phyloP scores from a whole-genome alignment of 495 filamentous ascomycete species.

The Penicillium malachiteum region DNA sequence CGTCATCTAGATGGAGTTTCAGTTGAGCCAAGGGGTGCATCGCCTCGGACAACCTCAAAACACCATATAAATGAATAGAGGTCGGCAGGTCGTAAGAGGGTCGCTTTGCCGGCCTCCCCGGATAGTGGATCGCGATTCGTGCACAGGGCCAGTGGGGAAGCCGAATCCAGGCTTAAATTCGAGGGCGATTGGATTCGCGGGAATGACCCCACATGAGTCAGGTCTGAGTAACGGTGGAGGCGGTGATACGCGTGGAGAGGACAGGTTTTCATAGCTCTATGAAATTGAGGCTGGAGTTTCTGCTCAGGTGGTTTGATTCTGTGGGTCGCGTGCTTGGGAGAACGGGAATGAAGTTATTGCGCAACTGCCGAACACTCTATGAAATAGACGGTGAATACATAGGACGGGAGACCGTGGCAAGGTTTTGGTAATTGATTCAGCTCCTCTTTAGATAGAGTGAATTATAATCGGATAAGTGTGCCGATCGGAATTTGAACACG shows the following conservation, averaged over 20 bases:
- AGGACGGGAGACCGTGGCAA: neutral
- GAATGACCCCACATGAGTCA: slow-evolving; percentile 41
- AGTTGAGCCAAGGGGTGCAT: neutral
- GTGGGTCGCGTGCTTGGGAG: neutral
- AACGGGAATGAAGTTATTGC: slow-evolving; percentile 3
- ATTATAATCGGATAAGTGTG: neutral
- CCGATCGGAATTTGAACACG: neutral
- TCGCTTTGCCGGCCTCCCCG: slow-evolving; percentile 23
- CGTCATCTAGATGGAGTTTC: neutral
- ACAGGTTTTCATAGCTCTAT: neutral
- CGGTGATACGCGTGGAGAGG: slow-evolving; percentile 9
- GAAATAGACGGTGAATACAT: neutral
- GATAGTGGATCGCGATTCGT: slow-evolving; percentile 16
- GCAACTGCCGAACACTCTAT: slow-evolving; percentile 8
- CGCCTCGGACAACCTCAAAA: neutral
- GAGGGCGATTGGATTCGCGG: slow-evolving; percentile 4
- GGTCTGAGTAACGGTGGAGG: slow-evolving; percentile 34
- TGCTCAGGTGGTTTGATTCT: neutral
- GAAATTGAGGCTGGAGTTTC: neutral
- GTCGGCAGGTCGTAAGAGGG: slow-evolving; percentile 16
- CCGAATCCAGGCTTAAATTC: neutral
- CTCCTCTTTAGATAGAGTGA: neutral
- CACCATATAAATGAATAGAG: neutral
- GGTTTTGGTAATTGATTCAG: neutral
- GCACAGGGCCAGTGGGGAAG: slow-evolving; percentile 15